Base-by-base conservation (phyloP, 495 filamentous ascomycete species). In the Cercophora newfieldiana region DNA sequence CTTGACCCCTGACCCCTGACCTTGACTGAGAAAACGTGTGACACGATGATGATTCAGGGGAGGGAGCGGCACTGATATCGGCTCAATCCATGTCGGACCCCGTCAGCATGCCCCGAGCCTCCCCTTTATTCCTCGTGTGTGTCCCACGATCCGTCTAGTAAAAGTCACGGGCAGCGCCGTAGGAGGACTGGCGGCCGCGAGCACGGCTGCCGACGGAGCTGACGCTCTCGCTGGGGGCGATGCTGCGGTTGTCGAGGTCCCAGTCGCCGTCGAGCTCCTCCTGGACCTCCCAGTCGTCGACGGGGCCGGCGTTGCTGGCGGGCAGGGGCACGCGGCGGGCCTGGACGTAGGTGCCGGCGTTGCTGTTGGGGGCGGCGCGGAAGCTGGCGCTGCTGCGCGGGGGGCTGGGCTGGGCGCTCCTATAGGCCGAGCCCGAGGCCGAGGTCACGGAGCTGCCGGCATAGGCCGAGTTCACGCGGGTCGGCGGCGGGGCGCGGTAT, bases 201-300 rank as follows among this genome's bases (percentile, higher is more conserved):
- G 30, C 24, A 33, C 65, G 65, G 59, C 57, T 64, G 59, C 70
- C 70, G 19, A 72, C 68, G 0, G 68, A 70, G 66, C 70, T 72
- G 68, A 72, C 65, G 63, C 70, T 72, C 55, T 70, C 68, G 55
- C 63, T 63, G 24, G 70, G 70, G 8, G 63, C 63, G 21, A 72
- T 57, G 68, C 65, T 72, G 56, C 66, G 37, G 59, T n/a, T 24
- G 47, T 49, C 59, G 1, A 44, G n/a, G 19, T 48, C 62, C 26
- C 26, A 22, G 31, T 50, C 59, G 28, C 53, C 50, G n/a, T 44
- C 51, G 12, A 19, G 26, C 66, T 66, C 16, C n/a, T 61, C 61
- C 12, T 63, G 53, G n/a, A 61, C 62, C 61, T 57, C 69, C 63
- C 51, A 61, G 54, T 65, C 65, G 22, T 19, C 50, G 53, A 22